A percentile compares a stretch with the other conserved stretches of the same genome.
Evolutionary conservation across 1,284 basidiomycete species (phyloP).

Genomic region (Microbotryum violaceum): DNA sequence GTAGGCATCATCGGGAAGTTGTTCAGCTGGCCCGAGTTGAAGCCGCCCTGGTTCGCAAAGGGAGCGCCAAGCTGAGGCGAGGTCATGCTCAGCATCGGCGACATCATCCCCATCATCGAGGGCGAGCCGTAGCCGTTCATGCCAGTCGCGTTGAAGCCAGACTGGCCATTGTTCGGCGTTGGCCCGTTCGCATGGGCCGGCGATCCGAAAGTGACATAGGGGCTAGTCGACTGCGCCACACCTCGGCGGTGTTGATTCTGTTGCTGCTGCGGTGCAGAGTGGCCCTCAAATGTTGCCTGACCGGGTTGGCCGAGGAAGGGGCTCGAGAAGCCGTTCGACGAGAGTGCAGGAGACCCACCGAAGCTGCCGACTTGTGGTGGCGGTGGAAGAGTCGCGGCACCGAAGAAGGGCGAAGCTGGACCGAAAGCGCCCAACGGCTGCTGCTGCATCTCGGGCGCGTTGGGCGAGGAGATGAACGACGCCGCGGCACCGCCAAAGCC

Average conservation of each 20-base stretch:
- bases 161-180: no score
- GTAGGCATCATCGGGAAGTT: no score
- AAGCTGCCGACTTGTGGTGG: no score
- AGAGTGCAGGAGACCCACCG: no score
- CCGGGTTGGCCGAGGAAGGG: neutral
- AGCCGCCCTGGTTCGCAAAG: neutral
- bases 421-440: no score
- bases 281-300: neutral
- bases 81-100: neutral
- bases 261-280: neutral
- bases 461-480: no score
- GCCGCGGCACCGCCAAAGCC: no score
- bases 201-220: neutral
- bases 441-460: no score
- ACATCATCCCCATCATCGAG: slow-evolving; percentile 1
- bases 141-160: neutral
- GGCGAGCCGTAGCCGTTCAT: neutral
- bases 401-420: no score
- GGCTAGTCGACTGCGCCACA: neutral
- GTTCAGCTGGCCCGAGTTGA: no score
- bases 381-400: no score
- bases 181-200: neutral
- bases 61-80: neutral
- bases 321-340: no score
- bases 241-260: neutral